These are phyloP conservation scores for Colletotrichum tanaceti DNA, from an alignment of 2,329 filamentous ascomycete species.

Conservation along the genomic window DNA sequence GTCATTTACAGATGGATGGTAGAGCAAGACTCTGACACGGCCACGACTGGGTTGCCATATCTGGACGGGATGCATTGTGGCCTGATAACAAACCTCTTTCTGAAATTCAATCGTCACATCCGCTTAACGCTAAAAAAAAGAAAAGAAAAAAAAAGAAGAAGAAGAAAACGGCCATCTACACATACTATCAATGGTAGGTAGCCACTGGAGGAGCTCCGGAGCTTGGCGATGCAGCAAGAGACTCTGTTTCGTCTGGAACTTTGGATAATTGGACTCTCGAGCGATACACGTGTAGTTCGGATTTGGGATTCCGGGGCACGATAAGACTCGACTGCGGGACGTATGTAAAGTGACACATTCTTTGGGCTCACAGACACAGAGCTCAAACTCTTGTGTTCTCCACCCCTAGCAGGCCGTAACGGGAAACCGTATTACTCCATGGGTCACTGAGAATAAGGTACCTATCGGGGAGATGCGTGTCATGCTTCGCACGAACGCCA, in stretches of 20 bases:
- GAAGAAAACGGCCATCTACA: not conserved
- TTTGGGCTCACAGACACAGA: not conserved
- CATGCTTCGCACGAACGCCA: too few species aligned
- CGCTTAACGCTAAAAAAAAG: not conserved
- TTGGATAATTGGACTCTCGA: not conserved
- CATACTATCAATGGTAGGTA: not conserved
- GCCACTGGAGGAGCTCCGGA: not conserved
- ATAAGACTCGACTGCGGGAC: not conserved
- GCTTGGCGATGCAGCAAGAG: not conserved
- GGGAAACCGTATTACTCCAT: too few species aligned
- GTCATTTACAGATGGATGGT: too few species aligned
- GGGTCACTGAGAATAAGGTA: too few species aligned
- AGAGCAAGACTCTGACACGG: too few species aligned
- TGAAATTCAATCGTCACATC: not conserved
- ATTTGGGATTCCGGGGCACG: not conserved
- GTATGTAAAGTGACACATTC: not conserved
- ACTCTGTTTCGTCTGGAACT: constrained; percentile 1
- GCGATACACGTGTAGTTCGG: too few species aligned
- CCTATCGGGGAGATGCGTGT: too few species aligned
- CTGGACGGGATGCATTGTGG: too few species aligned
- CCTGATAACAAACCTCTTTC: not conserved
- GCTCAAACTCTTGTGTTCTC: not conserved
- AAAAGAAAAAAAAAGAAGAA: too few species aligned
- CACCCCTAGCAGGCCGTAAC: not conserved
- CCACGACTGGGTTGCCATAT: too few species aligned